phyloP scores from a whole-genome alignment of 495 filamentous ascomycete genomes.

The Daldinia grandis region DNA sequence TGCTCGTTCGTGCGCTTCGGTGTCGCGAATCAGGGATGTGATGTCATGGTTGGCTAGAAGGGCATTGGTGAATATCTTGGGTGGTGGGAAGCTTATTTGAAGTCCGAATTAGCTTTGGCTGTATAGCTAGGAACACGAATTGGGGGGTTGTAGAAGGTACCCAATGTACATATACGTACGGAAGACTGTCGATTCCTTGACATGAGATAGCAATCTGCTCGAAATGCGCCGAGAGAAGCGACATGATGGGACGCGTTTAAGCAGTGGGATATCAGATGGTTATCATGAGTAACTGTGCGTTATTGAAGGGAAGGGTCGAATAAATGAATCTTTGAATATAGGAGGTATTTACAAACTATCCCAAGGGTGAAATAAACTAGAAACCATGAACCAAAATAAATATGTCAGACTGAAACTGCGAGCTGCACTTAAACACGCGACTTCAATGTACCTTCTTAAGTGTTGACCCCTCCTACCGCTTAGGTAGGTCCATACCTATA shows the following conservation, averaged over 20 bases:
- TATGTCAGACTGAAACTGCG: background rate
- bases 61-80: conserved; percentile 97
- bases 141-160: background rate
- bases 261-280: background rate
- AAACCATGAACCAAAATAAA: background rate
- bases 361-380: background rate
- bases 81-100: conserved; percentile 78
- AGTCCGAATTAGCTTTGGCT: conserved; percentile 7
- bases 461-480: conserved; percentile 1
- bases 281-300: background rate
- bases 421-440: background rate
- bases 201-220: conserved; percentile 91
- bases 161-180: conserved; percentile 68
- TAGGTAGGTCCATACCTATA: no score
- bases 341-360: background rate
- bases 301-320: background rate
- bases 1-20: conserved; percentile 92
- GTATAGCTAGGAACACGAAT: background rate
- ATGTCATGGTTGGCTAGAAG: conserved; percentile 89
- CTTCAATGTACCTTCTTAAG: background rate
- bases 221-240: conserved; percentile 81
- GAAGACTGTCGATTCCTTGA: conserved; percentile 81
- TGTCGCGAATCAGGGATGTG: conserved; percentile 92
- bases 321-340: background rate
- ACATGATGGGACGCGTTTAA: conserved; percentile 57